phyloP scores from a whole-genome alignment of 2,329 filamentous ascomycete genomes.

The Paracoccidioides lutzii region DNA sequence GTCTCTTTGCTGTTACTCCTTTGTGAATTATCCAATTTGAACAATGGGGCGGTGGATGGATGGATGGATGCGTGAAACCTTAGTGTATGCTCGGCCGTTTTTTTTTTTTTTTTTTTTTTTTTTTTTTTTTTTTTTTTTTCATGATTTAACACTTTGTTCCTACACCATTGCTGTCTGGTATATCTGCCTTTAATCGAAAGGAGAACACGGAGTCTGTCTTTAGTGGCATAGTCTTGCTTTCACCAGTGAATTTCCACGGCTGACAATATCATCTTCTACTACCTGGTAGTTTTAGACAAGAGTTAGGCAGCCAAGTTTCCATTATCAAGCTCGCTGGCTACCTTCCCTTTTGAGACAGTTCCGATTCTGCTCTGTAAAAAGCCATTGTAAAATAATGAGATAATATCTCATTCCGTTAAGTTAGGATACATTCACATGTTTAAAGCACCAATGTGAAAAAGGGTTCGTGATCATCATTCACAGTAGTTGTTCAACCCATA shows the following conservation, averaged over 20 bases:
- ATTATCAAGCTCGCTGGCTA: background rate
- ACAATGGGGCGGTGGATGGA: background rate
- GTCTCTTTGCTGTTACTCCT: background rate
- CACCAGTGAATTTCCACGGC: too few species aligned
- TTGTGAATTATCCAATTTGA: background rate
- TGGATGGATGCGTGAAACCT: background rate
- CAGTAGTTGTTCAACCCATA: constrained; percentile 12
- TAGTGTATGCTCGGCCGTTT: background rate
- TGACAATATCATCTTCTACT: too few species aligned
- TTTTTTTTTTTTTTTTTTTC: background rate
- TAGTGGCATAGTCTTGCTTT: too few species aligned
- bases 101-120: background rate
- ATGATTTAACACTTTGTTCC: background rate
- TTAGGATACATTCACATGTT: background rate
- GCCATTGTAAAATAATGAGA: background rate
- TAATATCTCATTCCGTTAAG: too few species aligned
- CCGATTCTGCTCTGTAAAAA: background rate
- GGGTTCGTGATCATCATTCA: background rate
- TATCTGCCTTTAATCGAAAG: background rate
- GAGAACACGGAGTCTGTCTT: background rate
- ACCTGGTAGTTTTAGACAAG: too few species aligned
- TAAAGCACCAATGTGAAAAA: too few species aligned
- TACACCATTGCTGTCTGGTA: background rate
- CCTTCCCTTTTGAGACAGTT: background rate
- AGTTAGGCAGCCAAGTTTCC: too few species aligned